Base-by-base conservation (phyloP, 768 basidiomycete genomes). In the Kwoniella botswanensis region DNA sequence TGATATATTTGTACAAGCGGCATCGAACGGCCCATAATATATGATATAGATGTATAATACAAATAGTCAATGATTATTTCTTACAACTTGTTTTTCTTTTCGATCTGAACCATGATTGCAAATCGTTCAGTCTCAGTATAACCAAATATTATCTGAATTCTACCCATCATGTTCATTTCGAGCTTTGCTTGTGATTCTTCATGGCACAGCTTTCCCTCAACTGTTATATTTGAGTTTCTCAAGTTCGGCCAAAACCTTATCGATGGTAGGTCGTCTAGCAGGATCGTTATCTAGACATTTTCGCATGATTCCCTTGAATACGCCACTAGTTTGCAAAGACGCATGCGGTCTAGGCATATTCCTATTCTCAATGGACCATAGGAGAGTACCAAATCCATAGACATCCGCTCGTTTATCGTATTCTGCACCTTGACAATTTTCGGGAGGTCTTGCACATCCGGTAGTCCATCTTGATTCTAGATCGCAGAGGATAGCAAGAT, bases 281-380 rank as follows among this genome's bases (percentile, higher is more conserved):
- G 59, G 59, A 61, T 61, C 42, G 18, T 24, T 29, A 24, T 26
- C 35, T 1, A 61, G 21, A 21, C 59, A 61, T 61, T 7, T 22
- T 7, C 10, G 12, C 59, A 61, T 61, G 41, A 61, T 61, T 2
- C 44, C 59, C 21, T 43, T 18, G 18, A 61, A 43, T 5, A 61
- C 41, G 2, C 59, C 41, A 44, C 6, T n/a, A 22, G 13, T n/a
- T 61, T 61, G 13, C 7, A 44, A 24, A 21, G 59, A 43, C n/a
- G 59, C 42, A 44, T 61, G 59, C 2, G 35, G n/a, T 44, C 42
- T 61, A 22, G 59, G 59, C 59, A 61, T 61, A 43, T 61, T 61
- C 26, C 21, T 61, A 43, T n/a, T 42, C 15, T 61, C 59, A 13
- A 61, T 61, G 0, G 59, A 42, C 59, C 59, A 61, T 1, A 61